A percentile compares a stretch with the other conserved stretches of the same genome.
phyloP scores from a whole-genome alignment of 345 rosid genomes.

The Camelina laxa region DNA sequence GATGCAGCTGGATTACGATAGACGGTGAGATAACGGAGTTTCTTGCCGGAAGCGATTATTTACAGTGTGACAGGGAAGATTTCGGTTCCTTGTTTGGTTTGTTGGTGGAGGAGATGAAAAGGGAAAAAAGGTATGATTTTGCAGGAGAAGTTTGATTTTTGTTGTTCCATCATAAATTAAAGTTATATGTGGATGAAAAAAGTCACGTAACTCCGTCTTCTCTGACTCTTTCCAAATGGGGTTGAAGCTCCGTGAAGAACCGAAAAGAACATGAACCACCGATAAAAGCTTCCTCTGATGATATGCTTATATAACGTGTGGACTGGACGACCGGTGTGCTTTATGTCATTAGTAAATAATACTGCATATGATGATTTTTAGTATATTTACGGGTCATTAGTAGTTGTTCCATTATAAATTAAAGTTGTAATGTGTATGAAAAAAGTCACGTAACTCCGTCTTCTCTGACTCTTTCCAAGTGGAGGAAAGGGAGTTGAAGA shows the following conservation, averaged over 20 bases:
- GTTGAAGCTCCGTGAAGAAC: background rate
- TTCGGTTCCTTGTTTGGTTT: constrained; percentile 47
- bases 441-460: too few species aligned
- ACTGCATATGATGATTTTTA: too few species aligned
- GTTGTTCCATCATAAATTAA: background rate
- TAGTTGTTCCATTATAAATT: background rate
- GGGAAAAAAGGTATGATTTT: constrained; percentile 62
- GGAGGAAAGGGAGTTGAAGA: too few species aligned
- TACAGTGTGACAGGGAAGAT: constrained; percentile 37
- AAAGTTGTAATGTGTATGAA: background rate
- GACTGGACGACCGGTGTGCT: background rate
- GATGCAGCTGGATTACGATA: constrained; percentile 89
- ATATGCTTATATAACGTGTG: background rate
- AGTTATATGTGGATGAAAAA: background rate
- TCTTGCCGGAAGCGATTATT: constrained; percentile 61
- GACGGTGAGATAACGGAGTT: constrained; percentile 61
- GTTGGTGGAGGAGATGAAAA: constrained; percentile 68
- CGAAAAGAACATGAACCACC: background rate
- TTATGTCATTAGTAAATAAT: background rate
- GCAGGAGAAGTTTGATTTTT: background rate
- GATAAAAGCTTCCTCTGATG: background rate
- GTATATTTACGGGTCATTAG: too few species aligned
- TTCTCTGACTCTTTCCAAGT: too few species aligned
- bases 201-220: too few species aligned
- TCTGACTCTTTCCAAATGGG: too few species aligned